phyloP scores from a whole-genome alignment of 257 asterid species.

The Parsonsia alboflavescens region DNA sequence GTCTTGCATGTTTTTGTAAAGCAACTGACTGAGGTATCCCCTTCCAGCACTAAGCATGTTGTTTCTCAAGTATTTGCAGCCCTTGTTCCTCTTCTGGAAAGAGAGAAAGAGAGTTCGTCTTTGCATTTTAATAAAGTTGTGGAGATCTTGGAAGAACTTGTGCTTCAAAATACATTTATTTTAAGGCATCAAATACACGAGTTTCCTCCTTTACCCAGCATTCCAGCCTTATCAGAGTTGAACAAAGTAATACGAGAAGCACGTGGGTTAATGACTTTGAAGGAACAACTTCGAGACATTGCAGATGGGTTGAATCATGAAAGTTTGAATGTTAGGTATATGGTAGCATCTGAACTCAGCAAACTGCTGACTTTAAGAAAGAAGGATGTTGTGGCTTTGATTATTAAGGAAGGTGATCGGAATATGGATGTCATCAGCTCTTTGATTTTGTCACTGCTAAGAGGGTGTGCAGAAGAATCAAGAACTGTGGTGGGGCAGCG shows the following conservation, averaged over 20 bases:
- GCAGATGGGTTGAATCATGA: conserved; percentile 89
- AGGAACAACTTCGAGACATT: conserved; percentile 76
- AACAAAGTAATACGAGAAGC: conserved; percentile 83
- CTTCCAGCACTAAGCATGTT: conserved; percentile 82
- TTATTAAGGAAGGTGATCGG: conserved; percentile 64
- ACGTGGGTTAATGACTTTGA: conserved; percentile 65
- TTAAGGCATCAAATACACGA: conserved; percentile 76
- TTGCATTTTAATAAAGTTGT: conserved; percentile 57
- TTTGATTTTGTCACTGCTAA: conserved; percentile 75
- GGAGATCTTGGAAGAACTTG: conserved; percentile 88
- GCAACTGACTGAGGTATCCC: conserved; percentile 71
- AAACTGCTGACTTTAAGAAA: conserved; percentile 68
- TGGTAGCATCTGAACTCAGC: conserved; percentile 92
- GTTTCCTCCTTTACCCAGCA: conserved; percentile 83
- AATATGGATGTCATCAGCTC: conserved; percentile 77
- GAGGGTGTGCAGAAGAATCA: conserved; percentile 98
- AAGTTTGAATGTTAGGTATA: conserved; percentile 87
- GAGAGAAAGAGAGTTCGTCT: conserved; percentile 54
- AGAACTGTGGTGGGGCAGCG: conserved; percentile 86
- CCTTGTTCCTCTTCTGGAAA: conserved; percentile 85
- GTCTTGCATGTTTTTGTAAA: conserved; percentile 77
- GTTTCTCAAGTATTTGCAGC: conserved; percentile 98
- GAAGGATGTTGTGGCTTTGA: conserved; percentile 62
- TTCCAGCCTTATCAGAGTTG: conserved; percentile 77
- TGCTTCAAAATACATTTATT: conserved; percentile 60